A percentile compares a stretch with the other conserved stretches of the same genome.
Conservation (phyloP, 1,284 basidiomycete genomes). For the Coriolopsis trogii region DNA sequence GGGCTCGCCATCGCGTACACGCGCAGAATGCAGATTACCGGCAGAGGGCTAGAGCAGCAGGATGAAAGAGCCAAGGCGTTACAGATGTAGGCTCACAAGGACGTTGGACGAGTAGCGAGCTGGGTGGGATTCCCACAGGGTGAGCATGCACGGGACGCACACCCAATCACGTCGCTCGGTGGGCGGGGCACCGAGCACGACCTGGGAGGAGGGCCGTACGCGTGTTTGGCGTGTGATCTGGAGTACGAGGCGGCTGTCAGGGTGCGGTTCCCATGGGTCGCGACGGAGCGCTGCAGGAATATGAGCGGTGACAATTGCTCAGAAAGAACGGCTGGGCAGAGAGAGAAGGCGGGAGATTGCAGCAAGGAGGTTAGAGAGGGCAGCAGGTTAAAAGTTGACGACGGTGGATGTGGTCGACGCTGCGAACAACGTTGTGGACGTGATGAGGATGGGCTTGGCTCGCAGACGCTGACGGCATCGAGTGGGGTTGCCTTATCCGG, state of each 20-base stretch:
- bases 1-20: no score
- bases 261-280: conserved; percentile 19
- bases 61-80: not conserved
- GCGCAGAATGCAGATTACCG: no score
- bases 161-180: conserved; percentile 20
- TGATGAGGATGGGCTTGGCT: no score
- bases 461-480: no score
- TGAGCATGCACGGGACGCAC: conserved; percentile 6
- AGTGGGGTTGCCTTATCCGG: no score
- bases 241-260: conserved; percentile 22
- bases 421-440: no score
- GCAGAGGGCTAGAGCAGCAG: not conserved
- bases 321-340: not conserved
- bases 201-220: conserved; percentile 7
- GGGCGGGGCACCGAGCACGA: conserved; percentile 22
- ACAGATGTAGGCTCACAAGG: conserved; percentile 10
- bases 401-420: no score
- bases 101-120: conserved; percentile 6
- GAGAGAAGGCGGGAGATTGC: not conserved
- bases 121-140: conserved; percentile 14
- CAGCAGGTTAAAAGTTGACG: no score
- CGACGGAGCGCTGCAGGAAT: conserved; percentile 13
- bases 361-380: not conserved
- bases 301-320: not conserved
- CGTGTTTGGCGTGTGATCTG: conserved; percentile 24